phyloP scores from a whole-genome alignment of 306 rosid genomes.

The Inga oerstediana region DNA sequence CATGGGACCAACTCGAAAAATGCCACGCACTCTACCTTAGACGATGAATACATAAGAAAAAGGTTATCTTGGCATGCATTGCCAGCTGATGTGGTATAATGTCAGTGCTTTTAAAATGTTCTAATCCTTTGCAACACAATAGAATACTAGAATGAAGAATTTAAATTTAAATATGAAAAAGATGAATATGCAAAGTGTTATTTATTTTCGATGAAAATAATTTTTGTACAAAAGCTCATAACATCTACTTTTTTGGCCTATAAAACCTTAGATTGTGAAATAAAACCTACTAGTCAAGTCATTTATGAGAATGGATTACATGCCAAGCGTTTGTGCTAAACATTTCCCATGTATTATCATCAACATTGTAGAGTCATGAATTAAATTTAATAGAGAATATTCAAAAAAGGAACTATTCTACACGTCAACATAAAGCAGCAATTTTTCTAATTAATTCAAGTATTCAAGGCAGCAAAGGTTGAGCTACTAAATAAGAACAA shows the following conservation, averaged over 20 bases:
- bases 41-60: too few species aligned
- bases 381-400: slow-evolving; percentile 1
- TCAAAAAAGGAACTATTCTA: slow-evolving; percentile 24
- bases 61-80: too few species aligned
- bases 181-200: neutral
- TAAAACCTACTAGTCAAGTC: neutral
- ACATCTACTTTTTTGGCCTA: too few species aligned
- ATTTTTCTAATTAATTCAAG: neutral
- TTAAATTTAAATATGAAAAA: too few species aligned
- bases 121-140: too few species aligned
- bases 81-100: too few species aligned
- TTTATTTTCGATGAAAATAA: neutral
- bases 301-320: neutral
- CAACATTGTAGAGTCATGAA: slow-evolving; percentile 26
- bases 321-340: neutral
- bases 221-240: neutral
- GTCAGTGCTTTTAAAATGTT: too few species aligned
- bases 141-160: neutral
- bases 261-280: too few species aligned
- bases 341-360: slow-evolving; percentile 29
- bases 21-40: too few species aligned
- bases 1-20: too few species aligned
- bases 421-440: slow-evolving; percentile 19
- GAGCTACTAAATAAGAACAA: slow-evolving; percentile 45
- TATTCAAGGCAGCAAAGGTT: slow-evolving; percentile 2